A percentile compares a stretch with the other conserved stretches of the same genome.
Conservation (phyloP, 345 rosid genomes). For the Eucalyptus albens region DNA sequence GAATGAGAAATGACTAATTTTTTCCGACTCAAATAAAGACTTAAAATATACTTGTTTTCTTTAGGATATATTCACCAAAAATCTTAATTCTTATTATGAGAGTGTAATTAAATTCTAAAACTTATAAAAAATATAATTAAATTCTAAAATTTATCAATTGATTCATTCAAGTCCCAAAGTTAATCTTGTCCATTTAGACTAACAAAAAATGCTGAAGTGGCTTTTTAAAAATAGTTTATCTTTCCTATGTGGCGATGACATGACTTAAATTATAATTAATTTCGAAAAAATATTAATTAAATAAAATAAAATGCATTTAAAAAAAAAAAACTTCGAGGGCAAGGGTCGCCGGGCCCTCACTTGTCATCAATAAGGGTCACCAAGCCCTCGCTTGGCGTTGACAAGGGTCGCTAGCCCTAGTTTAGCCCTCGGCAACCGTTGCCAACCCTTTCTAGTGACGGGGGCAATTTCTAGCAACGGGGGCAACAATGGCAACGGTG, state of each 20-base stretch:
- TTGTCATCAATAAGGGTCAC: accelerated
- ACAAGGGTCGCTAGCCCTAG: accelerated
- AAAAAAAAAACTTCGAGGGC: accelerated
- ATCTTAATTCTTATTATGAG: too few relatives aligned
- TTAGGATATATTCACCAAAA: too few relatives aligned
- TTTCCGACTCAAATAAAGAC: background rate
- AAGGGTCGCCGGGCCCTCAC: accelerated
- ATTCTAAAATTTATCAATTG: too few relatives aligned
- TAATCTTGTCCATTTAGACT: too few relatives aligned
- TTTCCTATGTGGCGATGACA: accelerated
- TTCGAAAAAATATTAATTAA: too few relatives aligned
- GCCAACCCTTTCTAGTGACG: accelerated
- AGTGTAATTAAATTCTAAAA: accelerated
- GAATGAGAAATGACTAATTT: background rate
- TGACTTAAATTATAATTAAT: too few relatives aligned
- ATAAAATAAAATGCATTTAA: too few relatives aligned
- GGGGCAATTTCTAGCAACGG: accelerated
- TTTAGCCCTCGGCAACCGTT: accelerated
- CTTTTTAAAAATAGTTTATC: too few relatives aligned
- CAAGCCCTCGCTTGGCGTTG: accelerated
- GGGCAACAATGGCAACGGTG: accelerated
- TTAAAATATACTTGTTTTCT: too few relatives aligned
- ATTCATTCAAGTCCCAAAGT: too few relatives aligned
- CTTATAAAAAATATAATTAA: too few relatives aligned
- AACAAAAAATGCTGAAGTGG: accelerated